Conservation (phyloP, 177 flowering plant species). For the Vitis hybrid region DNA sequence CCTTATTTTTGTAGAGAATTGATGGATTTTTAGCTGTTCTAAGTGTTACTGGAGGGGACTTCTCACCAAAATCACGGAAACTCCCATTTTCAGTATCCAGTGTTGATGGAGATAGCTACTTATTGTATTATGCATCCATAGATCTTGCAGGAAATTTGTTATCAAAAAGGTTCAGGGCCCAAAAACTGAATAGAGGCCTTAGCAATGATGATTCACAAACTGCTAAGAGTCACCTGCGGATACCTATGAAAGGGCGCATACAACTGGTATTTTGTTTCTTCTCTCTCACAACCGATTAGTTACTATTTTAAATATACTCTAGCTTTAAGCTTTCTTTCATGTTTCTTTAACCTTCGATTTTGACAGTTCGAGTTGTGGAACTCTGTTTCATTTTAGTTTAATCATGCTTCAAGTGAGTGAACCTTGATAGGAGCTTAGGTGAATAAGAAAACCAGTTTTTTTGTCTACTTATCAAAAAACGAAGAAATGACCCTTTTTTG, state of each 20-base stretch:
- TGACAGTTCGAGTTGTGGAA: too few relatives aligned
- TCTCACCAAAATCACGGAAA: constrained; percentile 82
- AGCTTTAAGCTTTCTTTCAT: too few relatives aligned
- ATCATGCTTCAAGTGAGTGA: too few relatives aligned
- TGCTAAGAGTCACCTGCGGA: constrained; percentile 54
- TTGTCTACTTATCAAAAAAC: too few relatives aligned
- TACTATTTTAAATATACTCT: too few relatives aligned
- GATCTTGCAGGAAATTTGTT: constrained; percentile 56
- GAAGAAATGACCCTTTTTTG: too few relatives aligned
- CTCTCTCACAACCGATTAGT: constrained; percentile 15
- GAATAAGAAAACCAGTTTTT: too few relatives aligned
- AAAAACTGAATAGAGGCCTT: constrained; percentile 48
- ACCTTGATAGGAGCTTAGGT: too few relatives aligned
- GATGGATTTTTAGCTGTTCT: constrained; percentile 94
- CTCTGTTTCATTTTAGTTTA: too few relatives aligned
- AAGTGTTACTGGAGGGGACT: constrained; percentile 78
- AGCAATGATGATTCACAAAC: constrained; percentile 46
- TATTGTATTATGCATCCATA: constrained; percentile 77
- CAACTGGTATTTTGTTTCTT: constrained; percentile 70
- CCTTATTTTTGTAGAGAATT: constrained; percentile 45
- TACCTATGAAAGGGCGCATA: constrained; percentile 93
- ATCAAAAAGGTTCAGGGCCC: constrained; percentile 38
- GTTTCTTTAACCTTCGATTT: too few relatives aligned
- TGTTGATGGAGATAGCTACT: constrained; percentile 78
- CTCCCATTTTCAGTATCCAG: constrained; percentile 89